These are phyloP conservation scores for Boletus semigastroideus DNA, from an alignment of 1,284 basidiomycete species.

Conservation along the genomic window DNA sequence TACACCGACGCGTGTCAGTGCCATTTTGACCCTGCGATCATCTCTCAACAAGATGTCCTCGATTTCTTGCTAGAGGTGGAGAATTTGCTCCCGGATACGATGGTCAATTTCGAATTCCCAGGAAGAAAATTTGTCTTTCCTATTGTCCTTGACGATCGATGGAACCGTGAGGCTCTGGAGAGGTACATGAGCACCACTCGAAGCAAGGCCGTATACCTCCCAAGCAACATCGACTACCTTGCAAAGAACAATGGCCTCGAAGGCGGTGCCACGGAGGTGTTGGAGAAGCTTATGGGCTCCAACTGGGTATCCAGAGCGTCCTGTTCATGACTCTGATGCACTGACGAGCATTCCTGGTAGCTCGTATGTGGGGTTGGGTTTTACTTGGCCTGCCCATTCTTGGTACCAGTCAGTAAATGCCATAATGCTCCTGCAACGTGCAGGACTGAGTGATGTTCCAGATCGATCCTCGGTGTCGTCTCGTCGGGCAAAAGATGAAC, in stretches of 20 bases:
- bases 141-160: constrained; percentile 61
- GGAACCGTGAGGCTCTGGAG: constrained; percentile 54
- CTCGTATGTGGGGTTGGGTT: constrained; percentile 63
- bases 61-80: constrained; percentile 40
- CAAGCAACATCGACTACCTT: constrained; percentile 67
- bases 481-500: constrained; percentile 66
- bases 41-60: constrained; percentile 44
- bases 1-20: constrained; percentile 34
- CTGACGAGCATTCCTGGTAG: constrained; percentile 35
- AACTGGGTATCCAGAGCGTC: constrained; percentile 43
- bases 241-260: constrained; percentile 61
- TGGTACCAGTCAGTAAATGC: constrained; percentile 50
- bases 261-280: constrained; percentile 42
- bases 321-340: neutral
- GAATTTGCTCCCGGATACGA: constrained; percentile 38
- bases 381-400: constrained; percentile 60
- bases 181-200: constrained; percentile 57
- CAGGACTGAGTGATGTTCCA: constrained; percentile 19
- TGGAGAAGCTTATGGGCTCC: constrained; percentile 45
- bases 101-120: constrained; percentile 45
- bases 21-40: constrained; percentile 46
- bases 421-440: neutral
- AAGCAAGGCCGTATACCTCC: constrained; percentile 63
- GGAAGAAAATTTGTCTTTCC: constrained; percentile 60
- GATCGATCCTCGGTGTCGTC: constrained; percentile 61